Conservation (phyloP, 495 filamentous ascomycete species). For the Chaetomium cochliodes region DNA sequence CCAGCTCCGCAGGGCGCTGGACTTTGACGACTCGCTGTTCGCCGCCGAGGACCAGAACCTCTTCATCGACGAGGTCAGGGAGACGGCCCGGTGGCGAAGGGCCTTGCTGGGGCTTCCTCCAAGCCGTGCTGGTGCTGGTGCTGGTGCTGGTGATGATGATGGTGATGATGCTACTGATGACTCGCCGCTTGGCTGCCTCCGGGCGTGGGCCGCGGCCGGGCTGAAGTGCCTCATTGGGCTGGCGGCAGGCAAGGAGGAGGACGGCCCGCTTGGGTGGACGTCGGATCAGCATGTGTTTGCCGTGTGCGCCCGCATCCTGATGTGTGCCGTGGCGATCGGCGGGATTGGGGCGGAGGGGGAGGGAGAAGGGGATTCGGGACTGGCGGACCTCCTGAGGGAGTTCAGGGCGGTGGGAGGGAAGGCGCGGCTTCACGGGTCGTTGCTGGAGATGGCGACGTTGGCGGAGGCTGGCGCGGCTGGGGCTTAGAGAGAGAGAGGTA, state of each 20-base stretch:
- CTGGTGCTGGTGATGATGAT: background rate
- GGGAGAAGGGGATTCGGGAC: slow-evolving; percentile 10
- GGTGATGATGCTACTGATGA: background rate
- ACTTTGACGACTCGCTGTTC: slow-evolving; percentile 73
- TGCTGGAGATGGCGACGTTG: slow-evolving; percentile 34
- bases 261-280: slow-evolving; percentile 72
- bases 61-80: slow-evolving; percentile 74
- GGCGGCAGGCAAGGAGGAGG: slow-evolving; percentile 47
- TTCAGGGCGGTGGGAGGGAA: slow-evolving; percentile 31
- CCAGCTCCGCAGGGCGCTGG: slow-evolving; percentile 50
- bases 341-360: background rate
- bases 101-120: too few relatives aligned
- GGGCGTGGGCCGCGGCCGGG: slow-evolving; percentile 59
- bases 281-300: slow-evolving; percentile 70
- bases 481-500: background rate
- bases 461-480: too few relatives aligned
- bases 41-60: slow-evolving; percentile 88
- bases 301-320: slow-evolving; percentile 59
- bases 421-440: slow-evolving; percentile 35
- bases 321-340: slow-evolving; percentile 44
- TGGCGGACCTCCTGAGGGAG: slow-evolving; percentile 30
- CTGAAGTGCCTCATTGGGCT: slow-evolving; percentile 49
- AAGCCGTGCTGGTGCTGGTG: background rate
- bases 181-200: slow-evolving; percentile 25
- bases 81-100: slow-evolving; percentile 63